These are phyloP conservation scores for Polyporus arcularius DNA, from an alignment of 768 basidiomycete species.

Conservation along the genomic window DNA sequence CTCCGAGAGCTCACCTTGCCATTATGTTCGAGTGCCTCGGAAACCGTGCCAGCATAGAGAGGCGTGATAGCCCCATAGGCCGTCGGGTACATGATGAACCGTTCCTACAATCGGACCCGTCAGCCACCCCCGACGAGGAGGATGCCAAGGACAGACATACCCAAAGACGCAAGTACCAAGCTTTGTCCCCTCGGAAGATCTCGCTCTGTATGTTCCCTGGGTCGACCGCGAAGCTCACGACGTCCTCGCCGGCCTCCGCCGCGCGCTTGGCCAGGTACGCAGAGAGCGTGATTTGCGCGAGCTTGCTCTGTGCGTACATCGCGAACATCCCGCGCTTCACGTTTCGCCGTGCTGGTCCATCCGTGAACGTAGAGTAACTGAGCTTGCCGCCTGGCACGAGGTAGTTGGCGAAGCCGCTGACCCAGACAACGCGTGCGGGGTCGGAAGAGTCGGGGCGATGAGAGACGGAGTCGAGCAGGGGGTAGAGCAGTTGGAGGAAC, in stretches of 20 bases:
- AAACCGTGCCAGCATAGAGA: too few species aligned
- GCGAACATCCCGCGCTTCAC: not conserved
- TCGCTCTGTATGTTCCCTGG: conserved; percentile 38
- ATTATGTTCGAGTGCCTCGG: too few species aligned
- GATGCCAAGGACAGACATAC: not conserved
- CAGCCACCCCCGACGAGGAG: not conserved
- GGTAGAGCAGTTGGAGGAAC: conserved; percentile 40
- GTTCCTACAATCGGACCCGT: conserved; percentile 16
- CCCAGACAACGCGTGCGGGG: conserved; percentile 54
- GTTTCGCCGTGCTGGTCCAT: conserved; percentile 23
- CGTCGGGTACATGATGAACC: conserved; percentile 16
- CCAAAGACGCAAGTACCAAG: conserved; percentile 43
- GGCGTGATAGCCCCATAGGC: conserved; percentile 3
- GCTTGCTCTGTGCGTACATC: conserved; percentile 40
- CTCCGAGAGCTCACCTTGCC: too few species aligned
- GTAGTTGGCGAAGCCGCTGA: conserved; percentile 40
- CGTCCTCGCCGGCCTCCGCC: conserved; percentile 43
- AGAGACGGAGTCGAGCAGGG: conserved; percentile 34
- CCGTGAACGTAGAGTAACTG: conserved; percentile 38
- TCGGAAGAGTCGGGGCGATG: conserved; percentile 33
- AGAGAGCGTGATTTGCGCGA: conserved; percentile 43
- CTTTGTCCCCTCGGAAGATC: conserved; percentile 21
- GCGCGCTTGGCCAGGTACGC: conserved; percentile 44
- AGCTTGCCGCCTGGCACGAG: conserved; percentile 26
- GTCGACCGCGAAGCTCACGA: conserved; percentile 48